Percentiles rank a stretch among this genome's conserved stretches.
Evolutionary conservation across 768 basidiomycete species (phyloP).

Genomic region (Mycena pura): DNA sequence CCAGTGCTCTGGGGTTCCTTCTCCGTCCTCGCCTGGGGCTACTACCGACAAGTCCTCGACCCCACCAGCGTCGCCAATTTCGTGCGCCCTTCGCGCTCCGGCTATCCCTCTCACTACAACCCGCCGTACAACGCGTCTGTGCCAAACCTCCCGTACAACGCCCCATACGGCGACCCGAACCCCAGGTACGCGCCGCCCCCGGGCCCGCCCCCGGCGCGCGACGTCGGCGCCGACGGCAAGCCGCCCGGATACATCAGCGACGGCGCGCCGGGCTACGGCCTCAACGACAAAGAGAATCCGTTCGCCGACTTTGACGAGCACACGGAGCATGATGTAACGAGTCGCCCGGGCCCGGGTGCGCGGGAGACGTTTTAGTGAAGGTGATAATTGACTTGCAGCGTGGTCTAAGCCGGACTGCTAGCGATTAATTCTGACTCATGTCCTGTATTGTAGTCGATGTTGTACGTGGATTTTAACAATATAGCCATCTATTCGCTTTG

Average conservation of each 20-base stretch:
- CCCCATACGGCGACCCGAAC: conserved; percentile 39
- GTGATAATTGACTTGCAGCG: too few species aligned
- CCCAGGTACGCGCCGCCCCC: conserved; percentile 56
- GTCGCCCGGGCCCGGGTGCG: conserved; percentile 43
- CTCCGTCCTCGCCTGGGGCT: conserved; percentile 69
- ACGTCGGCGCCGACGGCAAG: conserved; percentile 49
- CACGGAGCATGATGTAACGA: conserved; percentile 52
- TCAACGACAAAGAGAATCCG: conserved; percentile 55
- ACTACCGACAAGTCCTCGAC: conserved; percentile 77
- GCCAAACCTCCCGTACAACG: conserved; percentile 33
- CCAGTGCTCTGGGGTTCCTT: conserved; percentile 67
- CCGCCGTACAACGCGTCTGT: conserved; percentile 60
- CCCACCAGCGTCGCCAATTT: conserved; percentile 64
- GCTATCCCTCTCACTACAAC: conserved; percentile 61
- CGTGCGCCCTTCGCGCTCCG: conserved; percentile 56
- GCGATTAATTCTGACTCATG: too few species aligned
- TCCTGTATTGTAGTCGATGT: too few species aligned
- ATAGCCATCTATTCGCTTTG: too few species aligned
- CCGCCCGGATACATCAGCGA: conserved; percentile 56
- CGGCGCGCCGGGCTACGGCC: conserved; percentile 37
- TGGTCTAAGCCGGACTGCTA: too few species aligned
- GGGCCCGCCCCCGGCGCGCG: conserved; percentile 55
- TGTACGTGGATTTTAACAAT: too few species aligned
- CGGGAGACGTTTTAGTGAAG: conserved; percentile 40
- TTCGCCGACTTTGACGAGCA: conserved; percentile 58